Percentiles rank a stretch among this genome's conserved stretches.
These are phyloP conservation scores for Elsinoe perseae DNA, from an alignment of 2,329 filamentous ascomycete genomes.

Conservation along the genomic window DNA sequence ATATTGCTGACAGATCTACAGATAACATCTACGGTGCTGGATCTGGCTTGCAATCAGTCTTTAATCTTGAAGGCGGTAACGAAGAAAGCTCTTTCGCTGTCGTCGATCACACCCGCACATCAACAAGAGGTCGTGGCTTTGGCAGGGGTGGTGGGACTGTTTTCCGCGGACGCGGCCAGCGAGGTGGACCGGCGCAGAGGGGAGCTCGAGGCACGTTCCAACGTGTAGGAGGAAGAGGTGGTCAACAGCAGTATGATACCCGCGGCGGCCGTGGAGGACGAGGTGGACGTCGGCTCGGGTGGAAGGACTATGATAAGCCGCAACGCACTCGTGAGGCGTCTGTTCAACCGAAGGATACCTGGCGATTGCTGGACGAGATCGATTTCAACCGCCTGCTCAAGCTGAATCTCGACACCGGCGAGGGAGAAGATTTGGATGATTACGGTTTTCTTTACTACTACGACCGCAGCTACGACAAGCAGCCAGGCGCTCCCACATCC, in stretches of 20 bases:
- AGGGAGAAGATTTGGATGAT: constrained; percentile 88
- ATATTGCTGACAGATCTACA: not conserved
- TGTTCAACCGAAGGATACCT: constrained; percentile 92
- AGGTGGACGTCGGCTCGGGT: constrained; percentile 83
- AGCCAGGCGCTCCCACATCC: constrained; percentile 70
- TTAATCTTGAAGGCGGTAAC: constrained; percentile 84
- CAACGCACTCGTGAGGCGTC: constrained; percentile 92
- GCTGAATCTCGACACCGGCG: constrained; percentile 89
- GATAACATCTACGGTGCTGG: constrained; percentile 96
- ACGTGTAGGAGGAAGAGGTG: constrained; percentile 60
- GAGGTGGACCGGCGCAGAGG: constrained; percentile 64
- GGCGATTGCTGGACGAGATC: constrained; percentile 94
- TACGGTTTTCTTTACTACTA: constrained; percentile 99
- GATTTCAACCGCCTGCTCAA: constrained; percentile 93
- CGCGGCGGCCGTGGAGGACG: constrained; percentile 61
- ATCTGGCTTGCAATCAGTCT: constrained; percentile 63
- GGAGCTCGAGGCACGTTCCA: constrained; percentile 66
- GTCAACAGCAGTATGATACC: constrained; percentile 65
- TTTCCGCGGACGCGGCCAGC: constrained; percentile 63
- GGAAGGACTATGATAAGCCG: constrained; percentile 99
- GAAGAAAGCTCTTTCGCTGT: constrained; percentile 97
- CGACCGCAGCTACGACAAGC: constrained; percentile 90
- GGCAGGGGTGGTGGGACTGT: constrained; percentile 80
- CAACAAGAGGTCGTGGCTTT: constrained; percentile 72
- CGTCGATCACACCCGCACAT: constrained; percentile 87